Base-by-base conservation (phyloP, 108 stramenopile species). In the Cyclotella distinguenda region DNA sequence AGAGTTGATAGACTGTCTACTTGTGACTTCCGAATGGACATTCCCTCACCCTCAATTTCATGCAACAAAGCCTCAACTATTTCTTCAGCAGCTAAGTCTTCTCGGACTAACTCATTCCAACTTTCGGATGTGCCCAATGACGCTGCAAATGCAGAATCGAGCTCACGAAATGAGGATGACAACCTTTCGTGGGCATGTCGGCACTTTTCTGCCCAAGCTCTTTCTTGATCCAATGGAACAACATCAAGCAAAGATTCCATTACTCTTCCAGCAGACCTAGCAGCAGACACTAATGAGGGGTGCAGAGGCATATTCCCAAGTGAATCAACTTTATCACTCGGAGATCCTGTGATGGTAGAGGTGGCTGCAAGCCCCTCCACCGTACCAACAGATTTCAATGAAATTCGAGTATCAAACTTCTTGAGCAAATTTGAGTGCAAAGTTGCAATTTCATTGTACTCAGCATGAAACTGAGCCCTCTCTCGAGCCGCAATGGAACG, bases 221-320 rank as follows among this genome's bases (percentile, higher is more conserved):
- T 64, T 60, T 92, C 90, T 33, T 79, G 75, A 45, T 92, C 90
- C 0, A 92, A 81, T n/a, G 90, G 90, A n/a, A 92, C 90, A 1
- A 87, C 85, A 64, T 92, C 90, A 3, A 92, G 35, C 42, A 92
- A 68, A 0, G 86, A 80, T 68, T 89, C 86, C 86, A 92, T 86
- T 12, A 86, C 72, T 45, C 90, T 70, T 15, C 90, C 90, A 34
- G 87, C 83, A 3, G 84, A 77, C n/a, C 87, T 66, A 12, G 90
- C 90, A 44, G 84, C 82, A 10, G 77, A 57, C 9, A 88, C 81
- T 13, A 92, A 60, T 6, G 87, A 76, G 4, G 86, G 81, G 70
- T 92, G 85, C 38, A 92, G 74, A 3, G 66, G 52, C 60, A 89
- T 63, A 28, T 55, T 65, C 2, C 78, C 81, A 15, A 92, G 70